Evolutionary conservation across 441 rosid species (phyloP).

Genomic region (Aleurites moluccanus): DNA sequence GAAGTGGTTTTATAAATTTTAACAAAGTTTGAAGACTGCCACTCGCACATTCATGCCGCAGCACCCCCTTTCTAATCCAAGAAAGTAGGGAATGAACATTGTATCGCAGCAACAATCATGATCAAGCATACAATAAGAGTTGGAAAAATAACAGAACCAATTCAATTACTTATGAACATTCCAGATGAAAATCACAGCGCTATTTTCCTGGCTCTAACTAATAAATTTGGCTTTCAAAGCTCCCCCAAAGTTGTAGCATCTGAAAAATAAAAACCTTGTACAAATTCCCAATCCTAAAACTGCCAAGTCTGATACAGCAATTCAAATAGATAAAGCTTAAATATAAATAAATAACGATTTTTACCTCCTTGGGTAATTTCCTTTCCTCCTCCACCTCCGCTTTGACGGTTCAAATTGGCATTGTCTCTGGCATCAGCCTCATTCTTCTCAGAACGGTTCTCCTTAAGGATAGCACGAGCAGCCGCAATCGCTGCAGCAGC

Average conservation of each 20-base stretch:
- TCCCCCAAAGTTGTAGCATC: background rate
- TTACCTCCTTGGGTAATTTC: constrained; percentile 16
- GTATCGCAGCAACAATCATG: background rate
- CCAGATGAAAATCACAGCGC: too few relatives aligned
- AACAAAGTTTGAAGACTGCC: background rate
- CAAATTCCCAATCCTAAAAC: background rate
- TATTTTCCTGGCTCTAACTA: background rate
- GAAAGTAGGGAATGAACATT: background rate
- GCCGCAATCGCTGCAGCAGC: constrained; percentile 84
- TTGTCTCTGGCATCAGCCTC: constrained; percentile 12
- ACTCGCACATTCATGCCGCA: background rate
- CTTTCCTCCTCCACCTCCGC: background rate
- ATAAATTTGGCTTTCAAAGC: background rate
- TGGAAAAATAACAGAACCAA: background rate
- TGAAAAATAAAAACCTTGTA: background rate
- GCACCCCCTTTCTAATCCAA: background rate
- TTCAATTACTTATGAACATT: background rate
- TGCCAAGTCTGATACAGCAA: background rate
- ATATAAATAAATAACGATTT: background rate
- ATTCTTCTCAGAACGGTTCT: constrained; percentile 25
- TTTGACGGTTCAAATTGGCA: constrained; percentile 17
- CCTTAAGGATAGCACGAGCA: constrained; percentile 57
- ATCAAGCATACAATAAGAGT: background rate
- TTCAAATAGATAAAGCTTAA: background rate
- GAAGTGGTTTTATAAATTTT: background rate